Conservation (phyloP, 306 rosid species). For the Castanea crenata region DNA sequence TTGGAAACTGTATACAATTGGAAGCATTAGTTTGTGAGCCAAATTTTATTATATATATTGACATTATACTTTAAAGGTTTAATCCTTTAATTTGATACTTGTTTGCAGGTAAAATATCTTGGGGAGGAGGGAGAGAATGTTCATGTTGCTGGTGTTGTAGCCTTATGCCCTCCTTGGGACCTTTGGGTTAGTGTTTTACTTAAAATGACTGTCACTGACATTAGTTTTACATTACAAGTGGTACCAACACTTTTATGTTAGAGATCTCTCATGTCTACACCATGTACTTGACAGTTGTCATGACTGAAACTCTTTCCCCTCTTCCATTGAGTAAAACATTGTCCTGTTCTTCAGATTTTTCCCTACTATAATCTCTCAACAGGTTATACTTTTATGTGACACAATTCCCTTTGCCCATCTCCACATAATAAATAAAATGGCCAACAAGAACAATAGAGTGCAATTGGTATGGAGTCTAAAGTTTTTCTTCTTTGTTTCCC, state of each 20-base stretch:
- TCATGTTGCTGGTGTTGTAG: conserved; percentile 89
- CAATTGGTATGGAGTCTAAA: too few relatives aligned
- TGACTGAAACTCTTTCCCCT: not conserved
- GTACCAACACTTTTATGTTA: not conserved
- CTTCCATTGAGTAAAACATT: not conserved
- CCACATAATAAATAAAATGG: not conserved
- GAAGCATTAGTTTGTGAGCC: not conserved
- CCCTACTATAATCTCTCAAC: not conserved
- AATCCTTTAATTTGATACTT: conserved; percentile 18
- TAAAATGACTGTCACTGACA: conserved; percentile 10
- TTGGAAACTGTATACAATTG: not conserved
- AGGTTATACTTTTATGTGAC: not conserved
- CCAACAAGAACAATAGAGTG: too few relatives aligned
- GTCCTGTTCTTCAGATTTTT: not conserved
- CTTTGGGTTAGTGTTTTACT: conserved; percentile 72
- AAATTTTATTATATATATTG: not conserved
- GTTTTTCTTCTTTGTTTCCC: not conserved
- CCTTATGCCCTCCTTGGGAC: conserved; percentile 93
- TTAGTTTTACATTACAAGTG: too few relatives aligned
- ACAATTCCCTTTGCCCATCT: not conserved
- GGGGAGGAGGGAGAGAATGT: conserved; percentile 83
- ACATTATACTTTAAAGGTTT: not conserved
- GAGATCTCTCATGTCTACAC: not conserved
- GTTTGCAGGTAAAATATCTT: conserved; percentile 77
- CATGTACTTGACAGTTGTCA: not conserved